Conservation (phyloP, 768 basidiomycete genomes). For the Boletus tylopilopsis region DNA sequence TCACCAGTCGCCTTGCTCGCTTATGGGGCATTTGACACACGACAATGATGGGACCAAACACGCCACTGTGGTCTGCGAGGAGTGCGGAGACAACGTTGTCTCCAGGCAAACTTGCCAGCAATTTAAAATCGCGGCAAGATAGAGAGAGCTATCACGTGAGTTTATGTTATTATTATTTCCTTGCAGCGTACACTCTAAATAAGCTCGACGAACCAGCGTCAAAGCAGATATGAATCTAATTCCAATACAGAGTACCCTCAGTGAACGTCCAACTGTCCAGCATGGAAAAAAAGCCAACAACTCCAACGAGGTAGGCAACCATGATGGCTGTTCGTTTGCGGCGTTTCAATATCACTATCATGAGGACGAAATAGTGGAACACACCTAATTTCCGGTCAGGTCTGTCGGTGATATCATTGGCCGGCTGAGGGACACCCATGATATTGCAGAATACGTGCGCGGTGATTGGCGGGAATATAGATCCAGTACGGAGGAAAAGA, state of each 20-base stretch:
- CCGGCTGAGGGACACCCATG: slow-evolving; percentile 83
- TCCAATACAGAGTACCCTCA: slow-evolving; percentile 43
- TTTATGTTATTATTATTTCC: background rate
- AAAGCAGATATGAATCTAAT: too few relatives aligned
- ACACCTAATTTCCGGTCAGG: slow-evolving; percentile 50
- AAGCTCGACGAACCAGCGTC: slow-evolving; percentile 11
- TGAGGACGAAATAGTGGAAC: slow-evolving; percentile 24
- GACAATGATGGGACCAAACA: slow-evolving; percentile 18
- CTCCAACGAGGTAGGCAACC: slow-evolving; percentile 53
- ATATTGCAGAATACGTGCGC: slow-evolving; percentile 92
- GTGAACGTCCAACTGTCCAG: slow-evolving; percentile 49
- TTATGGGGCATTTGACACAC: slow-evolving; percentile 60
- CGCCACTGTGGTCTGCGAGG: background rate
- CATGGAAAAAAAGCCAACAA: slow-evolving; percentile 53
- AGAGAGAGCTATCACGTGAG: slow-evolving; percentile 26
- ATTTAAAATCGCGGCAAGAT: too few relatives aligned
- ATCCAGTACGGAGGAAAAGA: slow-evolving; percentile 83
- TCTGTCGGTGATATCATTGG: slow-evolving; percentile 50
- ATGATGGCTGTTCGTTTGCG: slow-evolving; percentile 44
- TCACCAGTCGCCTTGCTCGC: slow-evolving; percentile 49
- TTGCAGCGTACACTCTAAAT: background rate
- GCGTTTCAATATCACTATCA: slow-evolving; percentile 8
- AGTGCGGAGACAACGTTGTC: slow-evolving; percentile 11
- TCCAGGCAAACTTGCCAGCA: background rate
- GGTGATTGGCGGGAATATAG: slow-evolving; percentile 69